These are phyloP conservation scores for Tephrocybe rancida DNA, from an alignment of 768 basidiomycete genomes.

Conservation along the genomic window DNA sequence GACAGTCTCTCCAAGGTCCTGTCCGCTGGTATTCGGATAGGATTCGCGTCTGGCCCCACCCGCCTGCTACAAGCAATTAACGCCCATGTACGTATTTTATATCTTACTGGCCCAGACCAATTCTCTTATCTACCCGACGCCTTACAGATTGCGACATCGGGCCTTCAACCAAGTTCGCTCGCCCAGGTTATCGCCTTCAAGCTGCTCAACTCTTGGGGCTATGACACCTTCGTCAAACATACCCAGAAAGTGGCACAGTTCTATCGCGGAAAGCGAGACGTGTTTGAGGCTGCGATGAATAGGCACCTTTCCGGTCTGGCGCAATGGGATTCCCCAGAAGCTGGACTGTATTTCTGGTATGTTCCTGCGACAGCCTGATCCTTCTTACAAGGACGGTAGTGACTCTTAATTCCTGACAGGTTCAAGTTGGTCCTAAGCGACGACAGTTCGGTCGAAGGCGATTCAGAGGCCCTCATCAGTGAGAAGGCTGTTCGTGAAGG, in stretches of 20 bases:
- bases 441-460: conserved; percentile 40
- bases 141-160: conserved; percentile 41
- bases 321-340: conserved; percentile 66
- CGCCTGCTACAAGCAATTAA: conserved; percentile 67
- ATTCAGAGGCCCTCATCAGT: conserved; percentile 69
- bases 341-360: conserved; percentile 90
- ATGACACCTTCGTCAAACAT: conserved; percentile 70
- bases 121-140: not conserved
- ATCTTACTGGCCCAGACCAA: not conserved
- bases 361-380: conserved; percentile 23
- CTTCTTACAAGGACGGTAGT: not conserved
- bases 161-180: conserved; percentile 61
- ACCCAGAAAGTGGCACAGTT: conserved; percentile 63
- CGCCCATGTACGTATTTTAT: conserved; percentile 48
- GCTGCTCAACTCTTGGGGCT: conserved; percentile 68
- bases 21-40: conserved; percentile 73
- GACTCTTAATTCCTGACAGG: conserved; percentile 41
- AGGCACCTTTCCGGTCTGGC: conserved; percentile 73
- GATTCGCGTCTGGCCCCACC: conserved; percentile 75
- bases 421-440: conserved; percentile 59
- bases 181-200: conserved; percentile 60
- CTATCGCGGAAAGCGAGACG: conserved; percentile 67
- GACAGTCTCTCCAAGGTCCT: conserved; percentile 86
- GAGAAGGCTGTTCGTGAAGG: conserved; percentile 71
- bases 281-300: conserved; percentile 70